Conservation (phyloP, 2,329 filamentous ascomycete genomes). For the Calonectria pseudoturangicola region DNA sequence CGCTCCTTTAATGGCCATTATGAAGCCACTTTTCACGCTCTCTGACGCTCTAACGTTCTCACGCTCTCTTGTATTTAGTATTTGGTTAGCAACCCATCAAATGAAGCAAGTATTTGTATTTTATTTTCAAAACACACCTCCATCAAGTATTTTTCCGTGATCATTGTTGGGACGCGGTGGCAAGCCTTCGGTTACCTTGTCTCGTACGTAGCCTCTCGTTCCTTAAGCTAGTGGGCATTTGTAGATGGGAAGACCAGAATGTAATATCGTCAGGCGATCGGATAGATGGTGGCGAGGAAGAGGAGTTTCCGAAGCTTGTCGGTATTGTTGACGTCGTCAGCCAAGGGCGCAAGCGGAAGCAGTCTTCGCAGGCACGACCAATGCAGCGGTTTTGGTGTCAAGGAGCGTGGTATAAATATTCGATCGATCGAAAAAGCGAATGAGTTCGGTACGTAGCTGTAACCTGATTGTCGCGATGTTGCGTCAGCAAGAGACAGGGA, state of each 20-base stretch:
- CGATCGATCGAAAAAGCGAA: neutral
- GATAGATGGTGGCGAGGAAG: too few species aligned
- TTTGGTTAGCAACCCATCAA: slow-evolving; percentile 3
- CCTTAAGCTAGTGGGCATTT: too few species aligned
- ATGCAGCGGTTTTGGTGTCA: neutral
- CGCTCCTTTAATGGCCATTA: slow-evolving; percentile 8
- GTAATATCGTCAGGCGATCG: too few species aligned
- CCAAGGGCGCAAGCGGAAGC: too few species aligned
- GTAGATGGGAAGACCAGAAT: too few species aligned
- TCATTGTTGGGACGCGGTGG: too few species aligned
- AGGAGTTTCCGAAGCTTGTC: too few species aligned
- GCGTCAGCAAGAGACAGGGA: too few species aligned
- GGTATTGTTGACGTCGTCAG: too few species aligned
- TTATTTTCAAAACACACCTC: neutral
- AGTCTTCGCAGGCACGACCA: too few species aligned
- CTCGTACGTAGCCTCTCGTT: neutral
- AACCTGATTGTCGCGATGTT: neutral
- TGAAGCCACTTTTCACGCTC: slow-evolving; percentile 11
- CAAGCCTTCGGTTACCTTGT: neutral
- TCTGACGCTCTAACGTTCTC: slow-evolving; percentile 3
- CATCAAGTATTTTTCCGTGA: neutral
- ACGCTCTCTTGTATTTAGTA: slow-evolving; percentile 17
- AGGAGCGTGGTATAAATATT: neutral
- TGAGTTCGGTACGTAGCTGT: neutral
- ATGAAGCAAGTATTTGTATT: slow-evolving; percentile 2